Evolutionary conservation across 352 stramenopile genomes (phyloP), one percentile per base, ranked within the genome.

Genomic region (Globisporangium acanthophoron): DNA sequence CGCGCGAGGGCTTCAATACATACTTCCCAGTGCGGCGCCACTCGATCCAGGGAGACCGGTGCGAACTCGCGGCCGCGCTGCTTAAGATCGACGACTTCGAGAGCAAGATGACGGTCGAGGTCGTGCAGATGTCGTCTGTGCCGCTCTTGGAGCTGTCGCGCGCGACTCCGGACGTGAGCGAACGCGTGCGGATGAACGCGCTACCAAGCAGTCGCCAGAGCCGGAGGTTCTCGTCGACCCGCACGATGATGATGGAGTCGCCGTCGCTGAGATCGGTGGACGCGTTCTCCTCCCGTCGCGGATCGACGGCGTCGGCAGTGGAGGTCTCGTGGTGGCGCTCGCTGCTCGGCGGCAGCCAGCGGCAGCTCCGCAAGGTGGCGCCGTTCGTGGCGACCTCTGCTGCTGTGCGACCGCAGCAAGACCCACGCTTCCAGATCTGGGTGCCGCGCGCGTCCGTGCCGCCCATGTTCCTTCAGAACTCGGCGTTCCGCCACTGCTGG

Each of bases 401-500:
- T 21, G 43, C 6, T 6, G 40, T 40, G 21, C 45, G 43, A 46
- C 41, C 6, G 35, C 11, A 13, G n/a, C 50, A 24, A 3, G 35
- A 56, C 35, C 41, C 20, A 16, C 50, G 50, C 12, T 59, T 71
- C 49, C 52, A 74, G 46, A 70, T 77, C 47, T 74, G 66, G 66
- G 60, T 64, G 5, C 45, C 37, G 3, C 44, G 39, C 2, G 16
- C 48, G 5, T 16, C 29, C 0, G 52, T 45, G 3, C 54, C 70
- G 0, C 45, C 47, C 6, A 54, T 73, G 40, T 81, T 74, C 37
- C 61, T 61, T 0, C 60, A 77, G 44, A 56, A 66, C 45, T 76
- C 72, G 1, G 15, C 53, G 7, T 90, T 90, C 35, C 70, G 80
- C 13, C 67, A 78, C 20, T 41, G 54, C 8, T 90, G 80, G 80